These are phyloP conservation scores for Sporothrix inflata DNA, from an alignment of 2,329 filamentous ascomycete species.

Conservation along the genomic window DNA sequence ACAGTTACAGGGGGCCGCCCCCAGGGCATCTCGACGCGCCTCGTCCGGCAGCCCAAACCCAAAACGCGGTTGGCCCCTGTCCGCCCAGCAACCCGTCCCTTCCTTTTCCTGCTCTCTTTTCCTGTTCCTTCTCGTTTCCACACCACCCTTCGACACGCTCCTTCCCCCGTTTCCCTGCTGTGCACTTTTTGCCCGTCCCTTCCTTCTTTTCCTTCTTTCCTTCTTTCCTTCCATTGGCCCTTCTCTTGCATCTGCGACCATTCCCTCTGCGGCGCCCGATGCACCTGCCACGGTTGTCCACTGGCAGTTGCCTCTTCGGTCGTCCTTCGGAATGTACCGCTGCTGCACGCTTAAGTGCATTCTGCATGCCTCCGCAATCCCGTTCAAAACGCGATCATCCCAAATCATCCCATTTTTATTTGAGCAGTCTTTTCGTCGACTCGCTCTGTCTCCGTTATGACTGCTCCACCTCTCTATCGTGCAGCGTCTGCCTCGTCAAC, in stretches of 20 bases:
- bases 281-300: background rate
- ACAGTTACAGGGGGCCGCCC: background rate
- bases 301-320: slow-evolving; percentile 1
- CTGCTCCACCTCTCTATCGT: slow-evolving; percentile 4
- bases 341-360: slow-evolving; percentile 26
- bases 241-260: slow-evolving; percentile 19
- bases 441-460: background rate
- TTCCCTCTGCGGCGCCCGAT: slow-evolving; percentile 1
- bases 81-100: slow-evolving; percentile 11
- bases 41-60: slow-evolving; percentile 22
- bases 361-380: slow-evolving; percentile 4
- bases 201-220: background rate
- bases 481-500: slow-evolving; percentile 10
- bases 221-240: slow-evolving; percentile 18
- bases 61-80: slow-evolving; percentile 28
- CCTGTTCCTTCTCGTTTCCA: background rate
- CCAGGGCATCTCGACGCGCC: slow-evolving; percentile 14
- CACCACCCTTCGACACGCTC: background rate
- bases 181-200: background rate
- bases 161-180: background rate
- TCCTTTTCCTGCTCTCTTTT: background rate
- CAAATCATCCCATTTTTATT: background rate
- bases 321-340: slow-evolving; percentile 17
- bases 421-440: too few species aligned
- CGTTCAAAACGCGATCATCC: background rate